Percentiles rank a stretch among this genome's conserved stretches.
These are phyloP conservation scores for Cymbidium sinense DNA, from an alignment of 106 monocot species.

Conservation along the genomic window DNA sequence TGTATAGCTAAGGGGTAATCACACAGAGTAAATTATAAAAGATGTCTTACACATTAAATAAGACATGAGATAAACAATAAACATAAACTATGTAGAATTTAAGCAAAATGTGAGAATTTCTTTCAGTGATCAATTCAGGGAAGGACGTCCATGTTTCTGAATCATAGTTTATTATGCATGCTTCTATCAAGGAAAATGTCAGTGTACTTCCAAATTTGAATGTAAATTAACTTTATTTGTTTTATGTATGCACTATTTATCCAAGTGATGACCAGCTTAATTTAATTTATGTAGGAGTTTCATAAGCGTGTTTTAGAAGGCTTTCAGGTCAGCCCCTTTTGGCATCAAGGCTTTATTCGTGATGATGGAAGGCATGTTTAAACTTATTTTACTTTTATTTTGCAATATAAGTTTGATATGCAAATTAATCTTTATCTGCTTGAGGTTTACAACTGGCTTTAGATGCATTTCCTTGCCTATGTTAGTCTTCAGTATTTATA, in stretches of 20 bases:
- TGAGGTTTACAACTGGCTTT: not conserved
- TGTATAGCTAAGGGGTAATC: not conserved
- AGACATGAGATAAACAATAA: not conserved
- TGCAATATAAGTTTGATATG: not conserved
- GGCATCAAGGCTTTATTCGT: conserved; percentile 89
- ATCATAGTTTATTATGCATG: not conserved
- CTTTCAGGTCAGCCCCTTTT: conserved; percentile 90
- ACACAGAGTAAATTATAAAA: not conserved
- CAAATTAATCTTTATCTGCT: not conserved
- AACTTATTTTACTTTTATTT: not conserved
- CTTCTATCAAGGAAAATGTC: not conserved
- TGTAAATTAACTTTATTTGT: not conserved
- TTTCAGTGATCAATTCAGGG: not conserved
- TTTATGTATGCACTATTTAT: not conserved
- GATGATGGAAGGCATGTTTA: conserved; percentile 84
- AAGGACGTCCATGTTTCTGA: not conserved
- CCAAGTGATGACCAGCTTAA: not conserved
- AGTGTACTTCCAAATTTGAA: not conserved
- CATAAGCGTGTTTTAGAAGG: conserved; percentile 73
- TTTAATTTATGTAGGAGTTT: conserved; percentile 56
- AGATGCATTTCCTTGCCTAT: not conserved
- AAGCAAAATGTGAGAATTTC: not conserved
- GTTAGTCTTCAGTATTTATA: not conserved
- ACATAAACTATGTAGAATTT: not conserved
- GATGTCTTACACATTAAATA: not conserved